Evolutionary conservation across 2,329 filamentous ascomycete species (phyloP), one percentile per base, ranked within the genome.

Genomic region (Alternaria arbusti): DNA sequence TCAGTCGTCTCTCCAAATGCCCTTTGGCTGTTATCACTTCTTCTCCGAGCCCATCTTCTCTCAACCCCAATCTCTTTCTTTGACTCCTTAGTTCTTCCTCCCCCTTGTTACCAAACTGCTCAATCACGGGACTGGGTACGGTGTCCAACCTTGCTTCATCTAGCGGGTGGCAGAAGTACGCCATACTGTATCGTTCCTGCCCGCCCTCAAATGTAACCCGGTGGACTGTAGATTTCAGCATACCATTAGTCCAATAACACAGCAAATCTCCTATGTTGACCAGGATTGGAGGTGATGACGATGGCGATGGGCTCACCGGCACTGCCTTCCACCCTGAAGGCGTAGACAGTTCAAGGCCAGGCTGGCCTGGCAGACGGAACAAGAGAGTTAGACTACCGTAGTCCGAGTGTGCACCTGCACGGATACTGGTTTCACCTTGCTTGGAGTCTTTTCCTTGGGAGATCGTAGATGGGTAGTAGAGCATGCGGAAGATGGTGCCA

Each of bases 321-420:
- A 85, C 83, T 11, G 78, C 68, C 1, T 77, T 72, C 80, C 82
- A 84, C 85, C 73, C 73, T 15, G 85, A 82, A 0, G 84, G 85
- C 2, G 88, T 90, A 7, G 90, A 85, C 65, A 98, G 90, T 79
- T 98, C 94, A 1, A 99, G 85, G 0, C 96, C 96, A 0, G 94
- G 90, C 74, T 97, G 94, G 2, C 91, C 91, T 1, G 88, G 88
- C 2, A 94, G 87, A 70, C 96, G 93, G 84, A 99, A 98, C 11
- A 98, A 87, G 0, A 90, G 83, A 0, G 89, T 91, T 52, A 91
- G 75, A 59, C 83, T 86, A 30, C 88, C 88, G 81, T 97, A 97
- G 82, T 97, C 94, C 5, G 91, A 95, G 80, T 98, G 95, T 0
- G 95, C 94, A 61, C 95, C 96, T 7, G 95, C 95, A 26, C 95